Evolutionary conservation across 2,329 filamentous ascomycete species (phyloP), one percentile per base, ranked within the genome.

Genomic region (Botryosphaeria agaves): DNA sequence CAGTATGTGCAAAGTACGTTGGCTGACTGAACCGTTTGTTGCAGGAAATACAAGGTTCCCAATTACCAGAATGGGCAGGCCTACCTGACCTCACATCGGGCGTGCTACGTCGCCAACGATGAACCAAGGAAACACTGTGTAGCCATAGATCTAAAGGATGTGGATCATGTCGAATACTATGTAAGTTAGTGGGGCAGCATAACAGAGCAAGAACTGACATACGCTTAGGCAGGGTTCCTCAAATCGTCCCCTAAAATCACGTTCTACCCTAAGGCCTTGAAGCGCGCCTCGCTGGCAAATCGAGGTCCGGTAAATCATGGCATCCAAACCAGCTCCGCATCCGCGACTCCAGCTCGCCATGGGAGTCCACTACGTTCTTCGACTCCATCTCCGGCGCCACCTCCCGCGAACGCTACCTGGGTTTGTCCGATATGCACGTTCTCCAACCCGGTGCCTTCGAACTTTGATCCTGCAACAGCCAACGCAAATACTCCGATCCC

Each of bases 221-320:
- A 36, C 14, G 4, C 29, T 12, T 40, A 83, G 76, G 82, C 82
- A 24, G 81, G 89, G 18, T 95, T 98, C 43, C 59, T 95, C 26
- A 94, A 92, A 49, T 95, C 89, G 1, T 95, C 89, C 2, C 62
- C 89, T 5, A 98, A 98, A 56, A 72, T 98, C 39, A 94, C 82
- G 2, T 57, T 98, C 32, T 71, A 83, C 38, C 81, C 85, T 0
- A 95, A 93, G 46, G 71, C 79, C 1, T 55, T 65, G 11, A 91
- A 80, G 51, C 67, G 71, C 38, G 60, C 70, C 11, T 66, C 72
- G 9, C 52, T 74, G 38, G 59, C 71, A 40, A 62, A 64, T 31
- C 58, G 67, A 40, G 61, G 64, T 24, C 51, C 61, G 0, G 55
- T 54, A 28, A 47, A 63, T 27, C 55, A 60, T 28, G 51, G 52